Conservation (phyloP, 2,329 filamentous ascomycete genomes). For the Lecanicillium sp. region DNA sequence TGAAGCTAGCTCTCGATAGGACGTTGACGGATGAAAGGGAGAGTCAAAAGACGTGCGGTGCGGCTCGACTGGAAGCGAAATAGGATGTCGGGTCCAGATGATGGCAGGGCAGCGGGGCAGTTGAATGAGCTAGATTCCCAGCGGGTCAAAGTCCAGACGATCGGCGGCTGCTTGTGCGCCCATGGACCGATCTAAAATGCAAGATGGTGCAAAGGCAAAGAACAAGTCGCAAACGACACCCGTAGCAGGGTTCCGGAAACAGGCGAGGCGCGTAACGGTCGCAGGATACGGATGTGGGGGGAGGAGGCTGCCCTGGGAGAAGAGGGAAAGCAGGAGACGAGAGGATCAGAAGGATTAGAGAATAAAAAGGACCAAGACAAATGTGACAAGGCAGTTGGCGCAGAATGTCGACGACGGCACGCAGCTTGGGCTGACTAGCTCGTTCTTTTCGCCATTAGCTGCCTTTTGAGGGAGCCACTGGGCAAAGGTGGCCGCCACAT, state of each 20-base stretch:
- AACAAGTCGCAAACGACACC: too few species aligned
- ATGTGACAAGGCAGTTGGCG: too few species aligned
- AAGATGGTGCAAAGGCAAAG: too few species aligned
- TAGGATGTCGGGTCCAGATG: neutral
- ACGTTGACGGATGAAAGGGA: neutral
- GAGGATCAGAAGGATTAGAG: too few species aligned
- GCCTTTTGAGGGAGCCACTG: too few species aligned
- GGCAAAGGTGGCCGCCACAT: neutral
- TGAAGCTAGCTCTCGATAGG: neutral
- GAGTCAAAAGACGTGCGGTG: neutral
- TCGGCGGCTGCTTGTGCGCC: neutral
- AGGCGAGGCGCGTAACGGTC: too few species aligned
- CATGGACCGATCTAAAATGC: neutral
- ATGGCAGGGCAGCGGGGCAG: constrained; percentile 2
- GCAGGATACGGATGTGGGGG: too few species aligned
- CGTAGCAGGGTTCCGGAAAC: too few species aligned
- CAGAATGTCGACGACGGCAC: neutral
- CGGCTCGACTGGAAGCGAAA: neutral
- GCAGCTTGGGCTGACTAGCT: neutral
- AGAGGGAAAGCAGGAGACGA: too few species aligned
- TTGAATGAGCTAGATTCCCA: neutral
- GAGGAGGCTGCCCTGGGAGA: too few species aligned
- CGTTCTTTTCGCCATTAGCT: too few species aligned
- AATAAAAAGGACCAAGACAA: too few species aligned
- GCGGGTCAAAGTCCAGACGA: neutral